These are phyloP conservation scores for Trichophyton mentagrophytes DNA, from an alignment of 2,329 filamentous ascomycete genomes.

Conservation along the genomic window DNA sequence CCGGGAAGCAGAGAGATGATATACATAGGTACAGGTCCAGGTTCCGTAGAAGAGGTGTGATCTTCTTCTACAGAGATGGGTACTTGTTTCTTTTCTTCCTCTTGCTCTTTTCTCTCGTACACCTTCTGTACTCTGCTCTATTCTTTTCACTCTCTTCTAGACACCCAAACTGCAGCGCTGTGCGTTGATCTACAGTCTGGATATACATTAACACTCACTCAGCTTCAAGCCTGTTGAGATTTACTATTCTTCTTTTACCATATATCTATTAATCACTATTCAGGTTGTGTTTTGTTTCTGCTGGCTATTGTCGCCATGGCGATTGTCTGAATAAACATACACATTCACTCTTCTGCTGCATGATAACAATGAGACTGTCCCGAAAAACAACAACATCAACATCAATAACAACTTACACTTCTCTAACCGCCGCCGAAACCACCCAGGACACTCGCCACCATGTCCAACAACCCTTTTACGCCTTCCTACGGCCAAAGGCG, in stretches of 20 bases:
- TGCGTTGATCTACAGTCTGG: not conserved
- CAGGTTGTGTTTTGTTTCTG: not conserved
- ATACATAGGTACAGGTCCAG: not conserved
- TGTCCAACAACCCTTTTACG: slow-evolving; percentile 6
- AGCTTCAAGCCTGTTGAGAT: not conserved
- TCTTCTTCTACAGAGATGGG: not conserved
- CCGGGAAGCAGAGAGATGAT: not conserved
- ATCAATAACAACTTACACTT: not conserved
- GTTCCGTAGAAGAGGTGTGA: not conserved
- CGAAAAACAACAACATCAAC: not conserved
- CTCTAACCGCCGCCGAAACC: not conserved
- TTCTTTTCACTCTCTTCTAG: not conserved
- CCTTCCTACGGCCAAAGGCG: not conserved
- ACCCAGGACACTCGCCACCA: not conserved
- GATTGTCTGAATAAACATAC: not conserved
- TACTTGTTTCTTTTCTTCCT: not conserved
- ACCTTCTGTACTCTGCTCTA: not conserved
- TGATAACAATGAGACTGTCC: not conserved
- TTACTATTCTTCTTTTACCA: not conserved
- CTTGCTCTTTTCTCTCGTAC: not conserved
- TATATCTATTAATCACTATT: not conserved
- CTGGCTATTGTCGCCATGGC: not conserved
- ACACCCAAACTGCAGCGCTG: not conserved
- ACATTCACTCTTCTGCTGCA: not conserved
- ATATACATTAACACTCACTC: not conserved